phyloP scores from a whole-genome alignment of 345 rosid species.

The Bruguiera parviflora region DNA sequence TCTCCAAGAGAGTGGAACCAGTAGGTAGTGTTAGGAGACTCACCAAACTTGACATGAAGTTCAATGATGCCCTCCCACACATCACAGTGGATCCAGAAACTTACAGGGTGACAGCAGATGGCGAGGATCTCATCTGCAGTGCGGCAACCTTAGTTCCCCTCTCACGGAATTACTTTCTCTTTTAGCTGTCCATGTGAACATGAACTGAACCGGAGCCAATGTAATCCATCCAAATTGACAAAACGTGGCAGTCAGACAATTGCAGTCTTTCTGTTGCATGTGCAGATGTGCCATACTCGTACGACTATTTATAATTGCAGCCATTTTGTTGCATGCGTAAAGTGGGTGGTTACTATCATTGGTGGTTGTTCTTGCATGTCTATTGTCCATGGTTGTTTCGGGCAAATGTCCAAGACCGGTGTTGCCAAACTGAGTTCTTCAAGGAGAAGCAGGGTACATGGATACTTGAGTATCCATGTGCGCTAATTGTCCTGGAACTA shows the following conservation, averaged over 20 bases:
- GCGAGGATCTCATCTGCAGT: slow-evolving; percentile 55
- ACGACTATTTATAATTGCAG: no score
- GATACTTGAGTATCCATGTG: no score
- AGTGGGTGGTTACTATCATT: no score
- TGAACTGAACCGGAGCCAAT: not conserved
- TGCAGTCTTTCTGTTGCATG: not conserved
- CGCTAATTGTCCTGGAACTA: no score
- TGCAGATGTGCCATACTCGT: no score
- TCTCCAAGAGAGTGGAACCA: slow-evolving; percentile 70
- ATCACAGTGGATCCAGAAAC: slow-evolving; percentile 89
- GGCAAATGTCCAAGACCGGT: no score
- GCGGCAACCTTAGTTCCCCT: slow-evolving; percentile 79
- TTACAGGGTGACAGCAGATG: slow-evolving; percentile 63
- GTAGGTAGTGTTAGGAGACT: slow-evolving; percentile 66
- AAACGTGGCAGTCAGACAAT: not conserved
- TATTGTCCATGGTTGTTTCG: no score
- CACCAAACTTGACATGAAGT: slow-evolving; percentile 88
- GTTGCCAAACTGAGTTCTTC: no score
- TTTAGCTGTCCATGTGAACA: slow-evolving; percentile 32
- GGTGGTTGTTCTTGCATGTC: no score
- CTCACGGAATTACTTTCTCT: slow-evolving; percentile 83
- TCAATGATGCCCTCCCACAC: slow-evolving; percentile 71
- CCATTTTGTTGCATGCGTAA: no score
- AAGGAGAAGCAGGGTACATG: no score
- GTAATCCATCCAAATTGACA: slow-evolving; percentile 1